Evolutionary conservation across 257 asterid species (phyloP).

Genomic region (Ehretia macrophylla): DNA sequence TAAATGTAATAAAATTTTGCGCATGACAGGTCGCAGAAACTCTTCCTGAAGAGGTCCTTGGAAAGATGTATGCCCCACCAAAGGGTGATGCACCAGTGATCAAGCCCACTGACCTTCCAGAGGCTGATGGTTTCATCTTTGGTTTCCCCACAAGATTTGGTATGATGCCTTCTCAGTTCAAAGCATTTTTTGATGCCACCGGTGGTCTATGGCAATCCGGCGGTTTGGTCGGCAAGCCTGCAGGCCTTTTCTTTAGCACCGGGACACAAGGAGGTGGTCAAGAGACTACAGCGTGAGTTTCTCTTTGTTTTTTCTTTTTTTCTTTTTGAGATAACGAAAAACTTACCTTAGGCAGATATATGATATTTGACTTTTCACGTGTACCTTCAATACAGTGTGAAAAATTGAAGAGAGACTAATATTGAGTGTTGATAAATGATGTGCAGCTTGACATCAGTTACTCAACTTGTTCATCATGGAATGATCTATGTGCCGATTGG

Average conservation of each 20-base stretch:
- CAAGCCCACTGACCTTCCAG: conserved; percentile 32
- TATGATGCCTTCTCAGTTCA: conserved; percentile 55
- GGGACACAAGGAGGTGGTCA: conserved; percentile 64
- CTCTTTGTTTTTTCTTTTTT: too few relatives aligned
- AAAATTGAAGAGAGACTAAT: too few relatives aligned
- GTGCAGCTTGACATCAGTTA: conserved; percentile 57
- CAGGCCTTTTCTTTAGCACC: conserved; percentile 48
- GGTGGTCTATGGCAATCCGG: conserved; percentile 49
- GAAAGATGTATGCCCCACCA: conserved; percentile 6
- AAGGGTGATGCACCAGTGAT: conserved; percentile 37
- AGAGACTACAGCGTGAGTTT: conserved; percentile 46
- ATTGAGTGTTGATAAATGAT: neutral
- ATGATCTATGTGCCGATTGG: conserved; percentile 66
- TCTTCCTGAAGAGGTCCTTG: conserved; percentile 1
- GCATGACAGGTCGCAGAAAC: neutral
- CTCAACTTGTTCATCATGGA: conserved; percentile 63
- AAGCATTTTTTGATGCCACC: conserved; percentile 50
- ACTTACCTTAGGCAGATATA: too few relatives aligned
- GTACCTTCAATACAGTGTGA: neutral
- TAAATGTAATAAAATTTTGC: too few relatives aligned
- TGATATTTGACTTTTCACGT: neutral
- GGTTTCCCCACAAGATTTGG: conserved; percentile 54
- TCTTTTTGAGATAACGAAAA: too few relatives aligned
- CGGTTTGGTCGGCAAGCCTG: conserved; percentile 52
- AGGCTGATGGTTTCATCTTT: conserved; percentile 52